Base-by-base conservation (phyloP, 2,329 filamentous ascomycete genomes). In the Akanthomyces dipterigenus region DNA sequence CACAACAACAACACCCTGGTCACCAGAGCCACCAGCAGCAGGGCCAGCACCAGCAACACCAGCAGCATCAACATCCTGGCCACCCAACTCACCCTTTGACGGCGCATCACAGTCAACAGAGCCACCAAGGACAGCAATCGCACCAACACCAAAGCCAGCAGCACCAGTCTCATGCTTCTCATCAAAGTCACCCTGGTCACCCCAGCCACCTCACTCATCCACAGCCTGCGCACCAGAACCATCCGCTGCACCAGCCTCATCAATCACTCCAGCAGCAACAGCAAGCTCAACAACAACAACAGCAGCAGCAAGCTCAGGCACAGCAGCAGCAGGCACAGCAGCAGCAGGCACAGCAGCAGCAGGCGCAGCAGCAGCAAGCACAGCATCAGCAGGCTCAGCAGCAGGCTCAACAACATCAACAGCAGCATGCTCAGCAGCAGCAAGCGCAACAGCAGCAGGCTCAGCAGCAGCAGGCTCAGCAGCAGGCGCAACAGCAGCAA, bases 251-350 rank as follows among this genome's bases (percentile, higher is more conserved):
- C 36, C 67, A 67, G 4, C 67, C 62, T 8, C 63, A 68, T 12
- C 68, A 60, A 31, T 60, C 54, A 11, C 60, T 69, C 22, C 69
- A 69, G 31, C 67, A 69, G 18, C 69, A 71, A 2, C 73, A 67
- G 5, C 68, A 72, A 16, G 75, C 75, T 40, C 72, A 69, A 5
- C 68, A 70, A 16, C 73, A 74, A 31, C 69, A 70, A 55, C 68
- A 70, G 28, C 65, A 67, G 14, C 68, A 69, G 28, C 65, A 68
- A 22, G 70, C 72, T 60, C 71, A 73, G 22, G 71, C 73, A 60
- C 66, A 67, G 12, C 70, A 69, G 16, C 70, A 73, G 26, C 73
- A 64, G n/a, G n/a, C n/a, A 7, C 70, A 68, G 31, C 66, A 67
- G 12, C 66, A 67, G 53, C 66, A 67, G 20, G 68, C 71, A 73